Percentiles rank a stretch among this genome's conserved stretches.
Conservation (phyloP, 2,329 filamentous ascomycete genomes). For the Fusarium sp. region DNA sequence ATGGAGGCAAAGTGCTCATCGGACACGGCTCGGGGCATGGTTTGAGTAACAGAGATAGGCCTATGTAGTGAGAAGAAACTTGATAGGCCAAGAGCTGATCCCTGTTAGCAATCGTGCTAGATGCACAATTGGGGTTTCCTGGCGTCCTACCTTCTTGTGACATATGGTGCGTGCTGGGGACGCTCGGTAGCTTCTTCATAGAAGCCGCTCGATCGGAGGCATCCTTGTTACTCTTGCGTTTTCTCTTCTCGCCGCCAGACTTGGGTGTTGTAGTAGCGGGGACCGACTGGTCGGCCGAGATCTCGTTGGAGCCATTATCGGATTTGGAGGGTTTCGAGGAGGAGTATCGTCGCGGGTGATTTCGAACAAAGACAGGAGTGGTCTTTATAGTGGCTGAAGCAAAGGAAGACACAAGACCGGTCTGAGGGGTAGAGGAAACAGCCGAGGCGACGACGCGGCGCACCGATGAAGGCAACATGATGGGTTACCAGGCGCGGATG, state of each 20-base stretch:
- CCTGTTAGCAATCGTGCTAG: conserved; percentile 18
- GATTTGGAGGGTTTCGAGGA: conserved; percentile 73
- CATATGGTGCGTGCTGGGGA: conserved; percentile 80
- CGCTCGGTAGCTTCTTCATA: conserved; percentile 74
- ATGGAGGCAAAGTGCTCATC: conserved; percentile 86
- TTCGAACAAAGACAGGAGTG: conserved; percentile 53
- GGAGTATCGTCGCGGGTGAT: conserved; percentile 68
- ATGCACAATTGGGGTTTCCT: not conserved
- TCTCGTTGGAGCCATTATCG: conserved; percentile 66
- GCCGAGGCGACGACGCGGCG: conserved; percentile 65
- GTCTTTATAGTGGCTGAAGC: conserved; percentile 57
- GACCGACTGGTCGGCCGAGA: conserved; percentile 63
- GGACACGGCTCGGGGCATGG: conserved; percentile 78
- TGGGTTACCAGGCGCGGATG: conserved; percentile 47
- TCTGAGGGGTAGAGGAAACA: conserved; percentile 61
- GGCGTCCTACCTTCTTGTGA: conserved; percentile 69
- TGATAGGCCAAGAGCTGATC: conserved; percentile 83
- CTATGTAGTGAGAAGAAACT: conserved; percentile 97
- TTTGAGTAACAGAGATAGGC: conserved; percentile 88
- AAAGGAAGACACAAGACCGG: conserved; percentile 58
- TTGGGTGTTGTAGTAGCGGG: conserved; percentile 60
- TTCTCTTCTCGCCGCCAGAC: conserved; percentile 65
- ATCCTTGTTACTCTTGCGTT: conserved; percentile 68
- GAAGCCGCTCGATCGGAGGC: conserved; percentile 58
- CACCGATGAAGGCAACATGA: conserved; percentile 68